Percentiles rank a stretch among this genome's conserved stretches.
Conservation (phyloP, 129 eudicot genomes). For the Apium graveolens region DNA sequence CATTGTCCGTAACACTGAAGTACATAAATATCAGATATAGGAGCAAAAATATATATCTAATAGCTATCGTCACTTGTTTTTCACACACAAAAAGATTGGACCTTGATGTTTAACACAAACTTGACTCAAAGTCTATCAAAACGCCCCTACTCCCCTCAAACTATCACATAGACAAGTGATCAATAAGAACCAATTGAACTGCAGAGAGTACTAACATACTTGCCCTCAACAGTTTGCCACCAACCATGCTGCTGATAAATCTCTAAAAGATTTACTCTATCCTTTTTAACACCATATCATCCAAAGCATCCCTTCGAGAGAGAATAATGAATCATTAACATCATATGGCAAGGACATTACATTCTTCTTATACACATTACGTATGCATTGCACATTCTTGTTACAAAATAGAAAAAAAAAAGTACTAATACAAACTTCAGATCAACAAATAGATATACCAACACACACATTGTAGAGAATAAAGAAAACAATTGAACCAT, state of each 20-base stretch:
- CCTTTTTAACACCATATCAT: not conserved
- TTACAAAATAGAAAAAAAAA: not conserved
- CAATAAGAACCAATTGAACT: not conserved
- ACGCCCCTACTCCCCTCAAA: not conserved
- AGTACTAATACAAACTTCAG: not conserved
- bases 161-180: not conserved
- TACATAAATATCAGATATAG: not conserved
- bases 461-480: not conserved
- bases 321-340: not conserved
- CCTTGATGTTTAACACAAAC: not conserved
- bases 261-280: not conserved
- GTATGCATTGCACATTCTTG: not conserved
- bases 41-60: not conserved
- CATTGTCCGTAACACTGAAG: not conserved
- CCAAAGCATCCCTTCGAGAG: not conserved
- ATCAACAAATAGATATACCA: not conserved
- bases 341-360: not conserved
- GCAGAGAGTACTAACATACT: not conserved
- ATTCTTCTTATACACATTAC: not conserved
- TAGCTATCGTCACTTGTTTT: not conserved
- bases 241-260: not conserved
- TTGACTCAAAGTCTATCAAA: not conserved
- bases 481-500: not conserved
- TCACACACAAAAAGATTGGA: not conserved
- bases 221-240: not conserved